Base-by-base conservation (phyloP, 2,329 filamentous ascomycete species). In the Aspergillus sp. region DNA sequence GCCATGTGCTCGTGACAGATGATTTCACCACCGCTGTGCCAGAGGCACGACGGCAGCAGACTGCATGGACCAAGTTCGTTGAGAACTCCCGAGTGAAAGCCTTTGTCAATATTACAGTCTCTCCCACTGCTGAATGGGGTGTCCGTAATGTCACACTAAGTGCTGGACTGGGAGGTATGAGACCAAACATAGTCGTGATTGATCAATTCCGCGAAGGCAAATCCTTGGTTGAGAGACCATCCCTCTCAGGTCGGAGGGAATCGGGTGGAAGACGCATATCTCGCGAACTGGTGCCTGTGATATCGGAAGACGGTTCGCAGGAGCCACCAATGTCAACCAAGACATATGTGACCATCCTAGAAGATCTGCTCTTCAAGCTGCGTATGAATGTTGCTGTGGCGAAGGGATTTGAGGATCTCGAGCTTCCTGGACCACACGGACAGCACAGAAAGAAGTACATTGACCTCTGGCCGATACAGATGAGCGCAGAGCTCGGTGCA, bases 381-480 rank as follows among this genome's bases (percentile, higher is more conserved):
- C 89, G 91, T 57, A 88, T 95, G 60, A 96, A 96, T 68, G 91
- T 96, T 25, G 92, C 91, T 1, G 84, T 96, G 41, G 92, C 90
- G 0, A 91, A 91, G 70, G 91, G 91, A 0, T 96, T 96, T 65
- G 87, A 91, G 55, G 78, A 85, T 1, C 79, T 96, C 1, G 90
- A 95, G 69, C 85, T 91, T 0, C 92, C 92, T 0, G 81, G 85
- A 19, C 74, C 81, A 0, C 81, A 86, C 41, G 83, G 82, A 4
- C 70, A 73, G 17, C 86, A 88, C 56, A 80, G 79, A 4, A 94
- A 94, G 71, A 91, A 87, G 69, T 94, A 89, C 69, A 91, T 96
- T 63, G 92, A 96, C 70, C 79, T 96, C 4, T 96, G 92, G 92
- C 92, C 92, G 0, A 95, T 96, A 56, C 92, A 96, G 66, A 96